Conservation (phyloP, 2,329 filamentous ascomycete genomes). For the Scleromitrula shiraiana region DNA sequence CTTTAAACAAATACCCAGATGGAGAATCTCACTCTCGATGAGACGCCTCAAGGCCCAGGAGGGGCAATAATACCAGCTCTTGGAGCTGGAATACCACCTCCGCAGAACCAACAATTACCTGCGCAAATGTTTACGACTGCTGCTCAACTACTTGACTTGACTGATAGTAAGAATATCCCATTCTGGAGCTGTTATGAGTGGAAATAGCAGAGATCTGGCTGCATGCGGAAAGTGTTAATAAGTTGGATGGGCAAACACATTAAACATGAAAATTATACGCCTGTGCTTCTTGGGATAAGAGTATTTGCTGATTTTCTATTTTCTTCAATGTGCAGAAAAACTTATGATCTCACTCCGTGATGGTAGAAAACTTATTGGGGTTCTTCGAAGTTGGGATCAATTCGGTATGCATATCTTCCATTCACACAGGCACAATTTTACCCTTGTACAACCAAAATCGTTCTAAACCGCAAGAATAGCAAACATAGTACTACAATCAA, state of each 20-base stretch:
- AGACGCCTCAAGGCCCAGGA: conserved; percentile 33
- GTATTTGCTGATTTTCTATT: background rate
- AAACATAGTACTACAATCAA: conserved; percentile 91
- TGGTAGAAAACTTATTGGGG: conserved; percentile 86
- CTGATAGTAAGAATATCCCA: conserved; percentile 68
- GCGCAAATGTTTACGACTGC: conserved; percentile 99
- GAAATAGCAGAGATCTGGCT: no score
- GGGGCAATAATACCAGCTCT: conserved; percentile 14
- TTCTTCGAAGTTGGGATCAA: conserved; percentile 94
- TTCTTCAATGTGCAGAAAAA: conserved; percentile 60
- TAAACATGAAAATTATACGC: no score
- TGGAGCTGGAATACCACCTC: conserved; percentile 19
- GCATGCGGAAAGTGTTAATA: background rate
- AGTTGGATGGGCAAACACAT: no score
- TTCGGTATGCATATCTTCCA: conserved; percentile 61
- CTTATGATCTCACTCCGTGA: conserved; percentile 86
- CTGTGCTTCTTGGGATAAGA: no score
- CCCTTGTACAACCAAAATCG: conserved; percentile 4
- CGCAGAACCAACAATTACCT: conserved; percentile 55
- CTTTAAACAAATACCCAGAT: conserved; percentile 33
- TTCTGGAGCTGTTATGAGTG: no score
- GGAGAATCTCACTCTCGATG: conserved; percentile 47
- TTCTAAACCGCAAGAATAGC: conserved; percentile 42
- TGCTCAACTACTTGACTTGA: conserved; percentile 88
- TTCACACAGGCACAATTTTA: background rate